These are phyloP conservation scores for Ceratocystis alfenasii DNA, from an alignment of 2,329 filamentous ascomycete species.

Conservation along the genomic window DNA sequence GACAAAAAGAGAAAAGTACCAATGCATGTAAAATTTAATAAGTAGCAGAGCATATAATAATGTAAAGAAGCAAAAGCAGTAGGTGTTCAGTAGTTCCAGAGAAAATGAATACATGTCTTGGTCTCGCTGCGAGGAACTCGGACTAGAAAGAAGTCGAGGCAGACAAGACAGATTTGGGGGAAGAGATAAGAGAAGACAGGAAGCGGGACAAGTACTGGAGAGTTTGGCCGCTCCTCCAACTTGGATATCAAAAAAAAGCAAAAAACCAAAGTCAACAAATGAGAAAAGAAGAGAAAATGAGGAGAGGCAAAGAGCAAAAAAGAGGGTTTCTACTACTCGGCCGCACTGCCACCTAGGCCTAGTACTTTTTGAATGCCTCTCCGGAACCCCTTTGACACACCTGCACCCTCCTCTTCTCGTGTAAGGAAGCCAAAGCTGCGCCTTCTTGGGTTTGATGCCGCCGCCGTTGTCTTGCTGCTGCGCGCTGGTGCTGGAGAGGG, in stretches of 20 bases:
- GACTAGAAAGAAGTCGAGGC: background rate
- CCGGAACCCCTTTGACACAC: conserved; percentile 28
- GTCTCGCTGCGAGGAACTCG: background rate
- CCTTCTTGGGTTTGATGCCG: conserved; percentile 29
- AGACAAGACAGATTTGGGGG: background rate
- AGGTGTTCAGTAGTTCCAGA: background rate
- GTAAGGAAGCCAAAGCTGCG: conserved; percentile 40
- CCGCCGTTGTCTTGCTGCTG: conserved; percentile 32
- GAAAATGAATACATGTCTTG: background rate
- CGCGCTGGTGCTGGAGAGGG: conserved; percentile 32
- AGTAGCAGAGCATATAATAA: background rate
- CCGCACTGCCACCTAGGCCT: conserved; percentile 16
- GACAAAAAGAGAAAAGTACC: background rate
- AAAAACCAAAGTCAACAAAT: conserved; percentile 5
- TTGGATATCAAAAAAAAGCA: conserved; percentile 13
- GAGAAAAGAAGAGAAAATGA: background rate
- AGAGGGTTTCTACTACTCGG: background rate
- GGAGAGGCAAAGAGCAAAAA: background rate
- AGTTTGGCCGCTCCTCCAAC: background rate
- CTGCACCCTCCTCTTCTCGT: conserved; percentile 29
- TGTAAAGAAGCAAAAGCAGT: background rate
- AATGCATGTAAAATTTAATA: background rate
- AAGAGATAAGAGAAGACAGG: background rate
- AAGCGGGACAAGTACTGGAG: background rate
- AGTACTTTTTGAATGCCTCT: conserved; percentile 35